Evolutionary conservation across 148 eudicot genomes (phyloP), one percentile per base, ranked within the genome.

Genomic region (Bassia scoparia): DNA sequence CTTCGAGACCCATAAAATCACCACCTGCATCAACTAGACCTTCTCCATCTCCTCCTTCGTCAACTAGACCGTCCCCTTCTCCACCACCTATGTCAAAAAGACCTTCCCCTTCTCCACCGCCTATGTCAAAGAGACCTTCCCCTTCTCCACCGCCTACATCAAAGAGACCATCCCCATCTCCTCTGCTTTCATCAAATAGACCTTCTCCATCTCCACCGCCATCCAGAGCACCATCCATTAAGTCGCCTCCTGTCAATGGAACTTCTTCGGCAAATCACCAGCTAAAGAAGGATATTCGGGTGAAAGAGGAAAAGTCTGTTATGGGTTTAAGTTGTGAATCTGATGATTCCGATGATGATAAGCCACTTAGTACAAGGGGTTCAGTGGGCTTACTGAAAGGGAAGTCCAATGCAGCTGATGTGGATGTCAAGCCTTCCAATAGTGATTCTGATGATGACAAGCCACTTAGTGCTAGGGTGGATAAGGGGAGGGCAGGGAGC

Each of bases 391-490:
- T 74, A 35, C 84, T 82, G 67, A 84, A 73, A 67, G 86, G 79
- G 23, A 85, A 68, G 68, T 18, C 77, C 61, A 27, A 62, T n/a
- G 31, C 66, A 26, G 72, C 59, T 71, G 73, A 72, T 53, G 79
- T 74, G 69, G 80, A 60, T 71, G 86, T 74, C 66, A 86, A 82
- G 74, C 74, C 72, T 59, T 76, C 76, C 7, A 61, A 72, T 49
- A 69, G 74, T 79, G 90, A 84, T 64, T 94, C 98, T 54, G 97
- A 89, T 70, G 99, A 91, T 87, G 88, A 89, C 46, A 88, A 84
- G 83, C 98, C 97, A 52, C 84, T 94, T 61, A 82, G 84, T 67
- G 52, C 77, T 66, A 91, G 91, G 82, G 73, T 89, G 58, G 82
- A 76, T 67, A 88, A 65, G 71, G 87, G 77, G 53, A 68, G 35